Base-by-base conservation (phyloP, 768 basidiomycete genomes). In the Russula brevipes region DNA sequence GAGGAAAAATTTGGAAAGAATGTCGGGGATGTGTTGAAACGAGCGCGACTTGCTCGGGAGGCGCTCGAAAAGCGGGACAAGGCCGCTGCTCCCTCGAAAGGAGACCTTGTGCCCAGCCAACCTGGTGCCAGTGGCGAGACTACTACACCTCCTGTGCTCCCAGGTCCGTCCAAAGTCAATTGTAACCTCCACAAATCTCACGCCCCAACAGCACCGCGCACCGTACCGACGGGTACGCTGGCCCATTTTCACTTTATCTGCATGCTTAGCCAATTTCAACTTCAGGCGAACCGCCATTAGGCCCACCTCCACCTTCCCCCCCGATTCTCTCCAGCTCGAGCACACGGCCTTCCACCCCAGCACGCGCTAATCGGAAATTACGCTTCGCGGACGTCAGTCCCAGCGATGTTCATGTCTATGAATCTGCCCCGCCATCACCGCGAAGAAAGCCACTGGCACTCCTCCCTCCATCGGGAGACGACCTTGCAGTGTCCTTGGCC, bases 351-450 rank as follows among this genome's bases (percentile, higher is more conserved):
- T 81, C 85, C 73, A 79, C 84, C 72, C 56, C 83, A 74, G 65
- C 80, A 1, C 57, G 67, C 2, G 57, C 44, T 1, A 69, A 76
- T 54, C 76, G 86, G 14, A 83, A 75, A 66, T 73, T 92, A 36
- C 85, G 91, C 17, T 94, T 94, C 69, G 88, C 89, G 38, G 85
- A 91, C 44, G 77, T 91, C 16, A 82, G 80, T 1, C 84, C 88
- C 0, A 74, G 81, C n/a, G 88, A 92, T 69, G 83, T 93, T 2
- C 80, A 90, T 72, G 86, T 93, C 1, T 93, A 93, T 69, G 88
- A 91, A 68, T 91, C 90, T 14, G 86, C 84, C 1, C 91, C 89
- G 4, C 77, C 87, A 2, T 91, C 91, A 3, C 91, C 91, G 0
- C 79, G 78, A n/a, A 82, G 80, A 64, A 81, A 79, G 62, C 56